Base-by-base conservation (phyloP, 768 basidiomycete genomes). In the Podaxis carcinomalis region DNA sequence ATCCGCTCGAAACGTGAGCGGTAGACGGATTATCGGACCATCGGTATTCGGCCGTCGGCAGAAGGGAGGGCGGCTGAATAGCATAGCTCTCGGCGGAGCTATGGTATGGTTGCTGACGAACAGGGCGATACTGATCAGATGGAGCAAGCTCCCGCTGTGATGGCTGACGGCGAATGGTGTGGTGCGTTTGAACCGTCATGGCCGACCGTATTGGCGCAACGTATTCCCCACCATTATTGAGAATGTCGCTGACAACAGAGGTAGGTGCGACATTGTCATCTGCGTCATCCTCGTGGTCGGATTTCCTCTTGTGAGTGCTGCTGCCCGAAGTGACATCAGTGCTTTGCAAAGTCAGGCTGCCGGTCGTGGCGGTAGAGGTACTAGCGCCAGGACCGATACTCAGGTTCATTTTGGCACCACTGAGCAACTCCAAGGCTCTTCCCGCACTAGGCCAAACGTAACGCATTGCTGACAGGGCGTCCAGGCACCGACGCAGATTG, bases 361-460 rank as follows among this genome's bases (percentile, higher is more conserved):
- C 27, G 25, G 28, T 1, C 19, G 51, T 53, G 28, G 46, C 52
- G 42, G 51, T 64, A 58, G 68, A 59, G 52, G 61, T 16, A 72
- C 64, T 9, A 68, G 62, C 44, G 40, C 57, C 58, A 71, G 46
- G 57, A 64, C 69, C 1, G 62, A 47, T 27, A 16, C 67, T 68
- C 27, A 71, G 66, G 40, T 73, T 75, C 37, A 76, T 77, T 68
- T 86, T 85, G 39, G 85, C 80, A 44, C 88, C 89, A 46, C 81
- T 80, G 52, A 93, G 80, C 19, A 93, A 83, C 67, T 89, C 87
- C 54, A 85, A 78, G 4, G 89, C 89, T 16, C 91, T 86, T 9
- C 79, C 84, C 2, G 91, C 91, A 62, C 84, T 84, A 0, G 90
- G 90, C 91, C 91, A 93, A 25, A 87, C 76, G 39, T 80, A 74